Evolutionary conservation across 1,139 yeast genomes (phyloP).

Genomic region (Candida sanyaensis): DNA sequence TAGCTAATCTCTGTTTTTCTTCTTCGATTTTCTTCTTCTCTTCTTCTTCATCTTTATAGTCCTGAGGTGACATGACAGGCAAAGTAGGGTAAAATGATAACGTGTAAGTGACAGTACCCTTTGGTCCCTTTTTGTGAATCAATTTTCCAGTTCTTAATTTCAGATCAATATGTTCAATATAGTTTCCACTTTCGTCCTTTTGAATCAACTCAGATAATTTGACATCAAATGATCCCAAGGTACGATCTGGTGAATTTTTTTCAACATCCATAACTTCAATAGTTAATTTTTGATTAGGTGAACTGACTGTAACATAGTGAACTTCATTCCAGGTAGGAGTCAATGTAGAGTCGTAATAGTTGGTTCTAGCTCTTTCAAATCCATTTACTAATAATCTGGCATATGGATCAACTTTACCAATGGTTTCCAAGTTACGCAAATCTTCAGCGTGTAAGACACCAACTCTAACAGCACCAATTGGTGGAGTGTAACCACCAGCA

Average conservation of each 20-base stretch:
- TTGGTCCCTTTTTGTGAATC: conserved; percentile 72
- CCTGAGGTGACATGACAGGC: conserved; percentile 77
- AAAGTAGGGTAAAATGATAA: conserved; percentile 80
- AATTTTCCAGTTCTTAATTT: conserved; percentile 62
- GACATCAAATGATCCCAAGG: conserved; percentile 80
- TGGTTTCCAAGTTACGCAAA: conserved; percentile 78
- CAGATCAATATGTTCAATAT: conserved; percentile 58
- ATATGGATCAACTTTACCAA: conserved; percentile 94
- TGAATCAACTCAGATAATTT: conserved; percentile 66
- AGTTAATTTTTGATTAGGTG: conserved; percentile 77
- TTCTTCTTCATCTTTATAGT: conserved; percentile 56
- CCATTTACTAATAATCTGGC: conserved; percentile 79
- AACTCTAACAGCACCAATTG: conserved; percentile 87
- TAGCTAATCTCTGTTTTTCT: conserved; percentile 33
- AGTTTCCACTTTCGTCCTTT: conserved; percentile 66
- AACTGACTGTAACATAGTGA: conserved; percentile 76
- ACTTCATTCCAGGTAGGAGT: conserved; percentile 88
- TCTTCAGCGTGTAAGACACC: conserved; percentile 69
- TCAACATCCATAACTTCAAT: conserved; percentile 94
- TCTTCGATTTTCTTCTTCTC: conserved; percentile 28
- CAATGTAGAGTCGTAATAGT: conserved; percentile 63
- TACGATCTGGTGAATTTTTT: conserved; percentile 71
- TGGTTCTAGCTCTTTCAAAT: conserved; percentile 74
- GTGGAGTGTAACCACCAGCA: conserved; percentile 81
- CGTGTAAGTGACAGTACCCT: conserved; percentile 74